Base-by-base conservation (phyloP, 1,284 basidiomycete species). In the Fomitopsis betulina region DNA sequence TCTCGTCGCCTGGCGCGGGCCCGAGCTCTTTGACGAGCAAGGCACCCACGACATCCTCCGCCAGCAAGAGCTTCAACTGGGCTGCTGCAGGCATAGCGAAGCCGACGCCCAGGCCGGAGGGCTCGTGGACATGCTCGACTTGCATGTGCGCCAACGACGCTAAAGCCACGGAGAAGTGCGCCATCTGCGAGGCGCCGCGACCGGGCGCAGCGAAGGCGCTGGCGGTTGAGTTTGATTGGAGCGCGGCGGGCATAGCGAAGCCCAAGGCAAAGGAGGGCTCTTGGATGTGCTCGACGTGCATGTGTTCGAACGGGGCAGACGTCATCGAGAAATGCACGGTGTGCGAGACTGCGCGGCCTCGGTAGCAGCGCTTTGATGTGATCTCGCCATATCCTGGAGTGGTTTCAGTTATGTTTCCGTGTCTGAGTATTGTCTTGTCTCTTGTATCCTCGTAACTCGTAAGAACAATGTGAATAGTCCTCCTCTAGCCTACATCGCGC, bases 61-160 rank as follows among this genome's bases (percentile, higher is more conserved):
- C 62, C 12, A 64, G 65, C 0, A 54, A 58, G 15, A 71, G 70
- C 43, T 79, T 79, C 62, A 72, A 80, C 61, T 79, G 77, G 76
- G 69, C 69, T 3, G 66, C 65, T 4, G 65, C 66, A 15, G 66
- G 65, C 8, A 55, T 66, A 53, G 62, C 63, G 43, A 47, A 54
- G 25, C 65, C 64, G 5, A 37, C 60, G 17, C 45, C 45, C 39
- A 55, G 19, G 59, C 12, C 60, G 30, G 66, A 33, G n/a, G 70
- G 65, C 12, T 63, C 63, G 23, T 85, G 82, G 83, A 74, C 60
- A 7, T 85, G 83, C 62, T 68, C 68, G 2, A 59, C 67, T 9
- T 86, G 84, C 55, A 72, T 70, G 68, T 62, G 83, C 25, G 66
- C 74, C 52, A 85, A 83, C 62, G 70, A 76, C 4, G 73, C 70